These are phyloP conservation scores for Rhodosporidiobolus sp. DNA, from an alignment of 768 basidiomycete genomes.

Conservation along the genomic window DNA sequence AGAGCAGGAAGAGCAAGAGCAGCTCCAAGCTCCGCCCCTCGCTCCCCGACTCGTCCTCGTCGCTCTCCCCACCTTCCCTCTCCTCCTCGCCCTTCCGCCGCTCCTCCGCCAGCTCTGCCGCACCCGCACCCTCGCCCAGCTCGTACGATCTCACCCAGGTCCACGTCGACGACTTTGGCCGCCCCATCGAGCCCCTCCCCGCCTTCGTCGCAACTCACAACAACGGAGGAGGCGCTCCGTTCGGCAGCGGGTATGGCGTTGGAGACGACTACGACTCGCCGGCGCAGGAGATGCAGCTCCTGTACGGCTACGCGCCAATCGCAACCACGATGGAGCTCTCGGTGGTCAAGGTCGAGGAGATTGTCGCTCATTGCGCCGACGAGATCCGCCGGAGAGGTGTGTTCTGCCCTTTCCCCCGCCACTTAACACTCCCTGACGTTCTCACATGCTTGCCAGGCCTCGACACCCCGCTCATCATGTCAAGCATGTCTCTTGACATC, in stretches of 20 bases:
- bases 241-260: constrained; percentile 22
- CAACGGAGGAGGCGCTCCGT: not conserved
- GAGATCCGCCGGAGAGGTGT: constrained; percentile 67
- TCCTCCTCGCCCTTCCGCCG: not conserved
- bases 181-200: constrained; percentile 8
- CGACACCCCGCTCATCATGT: constrained; percentile 87
- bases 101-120: not conserved
- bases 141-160: not conserved
- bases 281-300: constrained; percentile 16
- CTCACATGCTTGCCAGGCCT: constrained; percentile 51
- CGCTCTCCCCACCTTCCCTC: not conserved
- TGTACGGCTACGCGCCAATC: constrained; percentile 70
- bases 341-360: constrained; percentile 58
- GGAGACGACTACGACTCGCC: constrained; percentile 16
- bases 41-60: not conserved
- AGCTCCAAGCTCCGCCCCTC: not conserved
- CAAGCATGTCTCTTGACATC: constrained; percentile 79
- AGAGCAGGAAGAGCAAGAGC: constrained; percentile 28
- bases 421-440: not conserved
- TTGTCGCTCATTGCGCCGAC: constrained; percentile 67
- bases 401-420: not conserved
- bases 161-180: constrained; percentile 33
- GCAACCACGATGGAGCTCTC: constrained; percentile 75
- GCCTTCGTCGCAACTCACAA: not conserved
- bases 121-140: not conserved